Evolutionary conservation across 2,329 filamentous ascomycete species (phyloP).

Genomic region (Apiospora phragmitis): DNA sequence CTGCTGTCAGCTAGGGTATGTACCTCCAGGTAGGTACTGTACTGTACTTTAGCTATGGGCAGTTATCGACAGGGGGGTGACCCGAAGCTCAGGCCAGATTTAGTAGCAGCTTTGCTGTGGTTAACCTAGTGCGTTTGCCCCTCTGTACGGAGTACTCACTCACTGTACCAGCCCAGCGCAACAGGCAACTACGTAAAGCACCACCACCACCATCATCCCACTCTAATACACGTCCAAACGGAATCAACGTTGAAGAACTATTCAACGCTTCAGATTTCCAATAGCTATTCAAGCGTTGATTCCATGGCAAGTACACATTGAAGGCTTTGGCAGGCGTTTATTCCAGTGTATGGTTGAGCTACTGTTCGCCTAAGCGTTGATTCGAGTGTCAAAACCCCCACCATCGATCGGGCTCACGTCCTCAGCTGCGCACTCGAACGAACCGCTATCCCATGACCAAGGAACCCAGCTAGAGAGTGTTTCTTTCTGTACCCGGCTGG

Average conservation of each 20-base stretch:
- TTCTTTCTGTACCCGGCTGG: not conserved
- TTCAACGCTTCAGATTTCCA: too few relatives aligned
- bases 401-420: not conserved
- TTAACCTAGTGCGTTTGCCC: not conserved
- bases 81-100: not conserved
- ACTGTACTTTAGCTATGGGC: not conserved
- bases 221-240: too few relatives aligned
- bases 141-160: not conserved
- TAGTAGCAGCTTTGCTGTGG: not conserved
- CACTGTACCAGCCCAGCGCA: not conserved
- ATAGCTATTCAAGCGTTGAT: too few relatives aligned
- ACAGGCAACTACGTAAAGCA: not conserved
- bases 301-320: too few relatives aligned
- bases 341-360: too few relatives aligned
- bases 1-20: slow-evolving; percentile 15
- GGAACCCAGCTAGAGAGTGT: not conserved
- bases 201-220: not conserved
- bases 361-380: too few relatives aligned
- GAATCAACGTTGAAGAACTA: too few relatives aligned
- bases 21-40: not conserved
- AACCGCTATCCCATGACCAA: not conserved
- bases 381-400: not conserved
- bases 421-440: not conserved
- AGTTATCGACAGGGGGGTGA: slow-evolving; percentile 10
- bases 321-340: too few relatives aligned